Percentiles rank a stretch among this genome's conserved stretches.
phyloP scores from a whole-genome alignment of 768 basidiomycete genomes.

The Naganishia randhawae region DNA sequence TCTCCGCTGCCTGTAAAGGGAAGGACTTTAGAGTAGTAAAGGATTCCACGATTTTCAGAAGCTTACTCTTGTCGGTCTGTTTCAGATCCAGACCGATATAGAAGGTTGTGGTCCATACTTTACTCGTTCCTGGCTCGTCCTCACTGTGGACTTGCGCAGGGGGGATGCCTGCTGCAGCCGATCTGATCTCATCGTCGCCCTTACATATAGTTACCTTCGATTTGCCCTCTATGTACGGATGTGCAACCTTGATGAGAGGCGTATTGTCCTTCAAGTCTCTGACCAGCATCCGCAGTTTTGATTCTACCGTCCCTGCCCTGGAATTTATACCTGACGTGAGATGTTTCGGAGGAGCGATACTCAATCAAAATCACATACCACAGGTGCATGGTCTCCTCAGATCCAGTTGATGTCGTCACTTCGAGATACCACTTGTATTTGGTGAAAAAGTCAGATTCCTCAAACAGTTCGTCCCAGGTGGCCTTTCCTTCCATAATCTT shows the following conservation, averaged over 20 bases:
- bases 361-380: slow-evolving; percentile 60
- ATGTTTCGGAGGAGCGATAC: background rate
- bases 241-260: slow-evolving; percentile 82
- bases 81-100: slow-evolving; percentile 92
- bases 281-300: slow-evolving; percentile 87
- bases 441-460: slow-evolving; percentile 93
- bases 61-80: slow-evolving; percentile 69
- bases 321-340: background rate
- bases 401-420: slow-evolving; percentile 85
- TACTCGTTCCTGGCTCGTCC: slow-evolving; percentile 60
- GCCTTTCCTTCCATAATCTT: slow-evolving; percentile 56
- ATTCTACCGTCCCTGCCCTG: slow-evolving; percentile 97
- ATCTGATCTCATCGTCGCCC: slow-evolving; percentile 78
- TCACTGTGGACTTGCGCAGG: slow-evolving; percentile 28
- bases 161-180: slow-evolving; percentile 69
- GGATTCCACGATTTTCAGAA: background rate
- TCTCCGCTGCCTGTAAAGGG: slow-evolving; percentile 62
- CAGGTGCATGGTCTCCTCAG: slow-evolving; percentile 79
- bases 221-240: slow-evolving; percentile 92
- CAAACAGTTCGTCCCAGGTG: slow-evolving; percentile 85
- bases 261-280: slow-evolving; percentile 91
- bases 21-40: background rate
- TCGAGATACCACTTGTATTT: slow-evolving; percentile 95
- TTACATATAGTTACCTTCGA: slow-evolving; percentile 80
- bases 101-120: slow-evolving; percentile 94